Base-by-base conservation (phyloP, 1,284 basidiomycete species). In the Trametes hirsuta region DNA sequence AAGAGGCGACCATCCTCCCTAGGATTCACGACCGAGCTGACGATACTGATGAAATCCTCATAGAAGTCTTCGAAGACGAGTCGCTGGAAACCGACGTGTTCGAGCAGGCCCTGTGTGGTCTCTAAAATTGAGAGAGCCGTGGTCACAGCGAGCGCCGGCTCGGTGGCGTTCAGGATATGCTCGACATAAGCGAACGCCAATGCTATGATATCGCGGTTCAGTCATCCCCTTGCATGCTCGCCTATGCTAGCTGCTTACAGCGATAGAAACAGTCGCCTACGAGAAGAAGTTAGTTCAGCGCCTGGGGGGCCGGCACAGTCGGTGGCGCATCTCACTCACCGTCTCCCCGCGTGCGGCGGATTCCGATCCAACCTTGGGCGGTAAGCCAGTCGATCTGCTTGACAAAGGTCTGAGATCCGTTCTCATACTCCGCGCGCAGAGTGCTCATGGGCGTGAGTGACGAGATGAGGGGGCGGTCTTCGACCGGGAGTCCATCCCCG, bases 291-390 rank as follows among this genome's bases (percentile, higher is more conserved):
- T 15, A 40, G 40, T 57, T 30, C 45, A 46, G 8, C 12, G n/a
- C 24, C 30, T 30, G 30, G 5, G 30, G 30, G 30, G 5, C 30
- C 30, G 8, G 8, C 30, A 4, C 30, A 4, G 30, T 41, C 22
- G 39, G 44, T 47, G 41, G 39, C 41, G 37, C 22, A 25, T n/a
- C 22, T 39, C 10, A 61, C 69, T 53, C 40, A 72, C 71, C 71
- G 47, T 73, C 72, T 65, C 93, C 91, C 75, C 86, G 81, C 0
- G 90, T 84, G 48, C 91, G 77, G 69, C 91, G 81, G 47, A 94
- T 79, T 25, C 77, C 77, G 41, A 78, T 77, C 76, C 84, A 93
- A 1, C 90, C 90, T 54, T 79, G 70, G 66, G 68, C 61, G 60
- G 75, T 72, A 68, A 88, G 69, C 75, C 82, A 85, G 66, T 90